These are phyloP conservation scores for Pistacia integerrima DNA, from an alignment of 345 rosid genomes.

Conservation along the genomic window DNA sequence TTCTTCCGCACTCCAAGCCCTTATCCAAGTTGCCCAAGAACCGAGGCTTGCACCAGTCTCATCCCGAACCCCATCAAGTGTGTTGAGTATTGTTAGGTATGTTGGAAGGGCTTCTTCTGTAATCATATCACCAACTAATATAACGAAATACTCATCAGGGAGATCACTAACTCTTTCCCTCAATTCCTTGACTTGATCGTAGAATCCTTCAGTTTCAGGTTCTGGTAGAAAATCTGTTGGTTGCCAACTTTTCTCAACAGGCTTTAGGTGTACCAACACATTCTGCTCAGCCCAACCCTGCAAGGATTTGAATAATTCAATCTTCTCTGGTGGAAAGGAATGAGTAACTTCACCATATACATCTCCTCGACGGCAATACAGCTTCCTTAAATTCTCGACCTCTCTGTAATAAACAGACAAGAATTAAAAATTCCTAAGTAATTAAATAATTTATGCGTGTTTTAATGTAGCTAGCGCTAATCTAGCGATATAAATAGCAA, in stretches of 20 bases:
- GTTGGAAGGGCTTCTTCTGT: conserved; percentile 49
- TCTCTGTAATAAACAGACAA: conserved; percentile 23
- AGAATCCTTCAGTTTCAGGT: conserved; percentile 34
- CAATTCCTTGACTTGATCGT: conserved; percentile 36
- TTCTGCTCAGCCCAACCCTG: conserved; percentile 42
- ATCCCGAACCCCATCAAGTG: conserved; percentile 38
- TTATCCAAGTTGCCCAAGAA: conserved; percentile 41
- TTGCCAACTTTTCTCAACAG: conserved; percentile 47
- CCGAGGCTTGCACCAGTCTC: conserved; percentile 41
- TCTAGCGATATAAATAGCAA: too few species aligned
- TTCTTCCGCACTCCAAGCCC: conserved; percentile 51
- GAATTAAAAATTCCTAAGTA: too few species aligned
- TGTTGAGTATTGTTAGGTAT: conserved; percentile 40
- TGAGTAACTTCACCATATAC: conserved; percentile 40
- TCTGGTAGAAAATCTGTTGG: conserved; percentile 44
- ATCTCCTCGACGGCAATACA: conserved; percentile 30
- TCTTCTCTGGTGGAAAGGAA: conserved; percentile 40
- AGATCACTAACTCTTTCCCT: conserved; percentile 35
- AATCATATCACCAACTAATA: conserved; percentile 45
- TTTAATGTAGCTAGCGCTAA: too few species aligned
- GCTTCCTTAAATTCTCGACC: conserved; percentile 30
- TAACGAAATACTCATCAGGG: conserved; percentile 43
- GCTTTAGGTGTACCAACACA: conserved; percentile 36
- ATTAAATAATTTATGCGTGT: too few species aligned
- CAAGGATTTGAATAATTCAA: conserved; percentile 42